Conservation (phyloP, 805 yeast species). For the Ogataea siamensis region DNA sequence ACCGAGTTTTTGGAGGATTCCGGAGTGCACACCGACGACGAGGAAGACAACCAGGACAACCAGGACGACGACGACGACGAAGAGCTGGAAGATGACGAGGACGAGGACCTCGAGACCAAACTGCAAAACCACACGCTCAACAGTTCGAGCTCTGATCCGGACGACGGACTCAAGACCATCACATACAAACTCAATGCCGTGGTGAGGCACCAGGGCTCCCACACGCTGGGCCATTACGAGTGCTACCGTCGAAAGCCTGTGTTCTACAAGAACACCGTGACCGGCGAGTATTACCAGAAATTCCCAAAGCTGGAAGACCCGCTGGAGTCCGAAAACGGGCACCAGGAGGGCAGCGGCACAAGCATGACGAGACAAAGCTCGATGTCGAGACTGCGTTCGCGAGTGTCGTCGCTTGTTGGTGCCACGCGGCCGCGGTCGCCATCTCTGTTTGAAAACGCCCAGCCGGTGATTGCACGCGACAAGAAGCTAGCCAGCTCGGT, state of each 20-base stretch:
- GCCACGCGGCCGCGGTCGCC: constrained; percentile 13
- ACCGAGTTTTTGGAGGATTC: constrained; percentile 24
- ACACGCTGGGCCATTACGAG: constrained; percentile 86
- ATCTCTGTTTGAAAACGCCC: constrained; percentile 10
- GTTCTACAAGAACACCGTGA: constrained; percentile 41
- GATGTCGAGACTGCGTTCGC: constrained; percentile 20
- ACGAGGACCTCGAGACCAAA: constrained; percentile 3
- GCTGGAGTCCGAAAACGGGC: not conserved
- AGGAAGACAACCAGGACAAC: constrained; percentile 21
- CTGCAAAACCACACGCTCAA: not conserved
- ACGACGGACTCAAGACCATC: constrained; percentile 9
- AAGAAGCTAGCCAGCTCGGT: constrained; percentile 55
- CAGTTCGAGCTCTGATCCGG: not conserved
- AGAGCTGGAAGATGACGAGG: constrained; percentile 16
- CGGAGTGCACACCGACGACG: constrained; percentile 1
- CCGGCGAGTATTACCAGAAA: constrained; percentile 26
- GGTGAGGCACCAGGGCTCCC: constrained; percentile 86
- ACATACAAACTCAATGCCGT: constrained; percentile 66
- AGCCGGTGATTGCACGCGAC: constrained; percentile 11
- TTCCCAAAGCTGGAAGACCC: constrained; percentile 17
- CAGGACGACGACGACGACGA: constrained; percentile 13
- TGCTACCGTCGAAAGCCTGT: constrained; percentile 78
- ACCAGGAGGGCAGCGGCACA: constrained; percentile 1
- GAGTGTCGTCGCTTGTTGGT: constrained; percentile 26
- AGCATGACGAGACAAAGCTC: constrained; percentile 15